Conservation (phyloP, 2,329 filamentous ascomycete genomes). For the Coniochaeta prunicola region DNA sequence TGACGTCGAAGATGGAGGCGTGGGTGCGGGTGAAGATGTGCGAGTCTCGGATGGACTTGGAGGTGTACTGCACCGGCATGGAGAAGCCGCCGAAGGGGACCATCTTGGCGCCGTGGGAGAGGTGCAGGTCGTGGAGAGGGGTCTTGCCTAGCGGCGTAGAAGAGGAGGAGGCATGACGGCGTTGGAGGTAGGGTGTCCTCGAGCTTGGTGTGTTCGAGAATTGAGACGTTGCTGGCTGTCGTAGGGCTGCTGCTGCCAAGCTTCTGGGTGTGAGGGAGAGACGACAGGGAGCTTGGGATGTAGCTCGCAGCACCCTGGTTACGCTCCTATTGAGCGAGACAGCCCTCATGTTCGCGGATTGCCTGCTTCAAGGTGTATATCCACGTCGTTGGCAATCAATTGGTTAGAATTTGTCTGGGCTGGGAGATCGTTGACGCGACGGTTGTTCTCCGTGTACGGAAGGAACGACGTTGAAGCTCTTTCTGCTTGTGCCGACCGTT, state of each 20-base stretch:
- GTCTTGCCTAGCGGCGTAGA: constrained; percentile 20
- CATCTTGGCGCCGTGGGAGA: constrained; percentile 80
- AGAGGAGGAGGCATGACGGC: constrained; percentile 14
- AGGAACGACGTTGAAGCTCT: background rate
- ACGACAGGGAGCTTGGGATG: background rate
- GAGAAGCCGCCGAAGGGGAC: constrained; percentile 90
- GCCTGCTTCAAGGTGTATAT: background rate
- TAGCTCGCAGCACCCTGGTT: background rate
- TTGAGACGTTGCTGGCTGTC: background rate
- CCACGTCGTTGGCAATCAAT: background rate
- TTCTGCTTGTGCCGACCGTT: background rate
- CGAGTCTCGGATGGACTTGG: constrained; percentile 71
- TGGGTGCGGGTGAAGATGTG: constrained; percentile 85
- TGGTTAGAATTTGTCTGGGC: background rate
- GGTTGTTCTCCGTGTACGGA: background rate
- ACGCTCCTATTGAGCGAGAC: background rate
- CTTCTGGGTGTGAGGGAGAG: background rate
- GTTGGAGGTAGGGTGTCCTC: constrained; percentile 4
- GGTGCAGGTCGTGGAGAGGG: constrained; percentile 27
- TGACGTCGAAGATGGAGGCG: constrained; percentile 90
- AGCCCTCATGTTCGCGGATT: background rate
- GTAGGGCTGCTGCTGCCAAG: background rate
- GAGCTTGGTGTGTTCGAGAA: background rate
- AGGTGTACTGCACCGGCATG: constrained; percentile 87
- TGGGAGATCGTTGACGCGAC: background rate